Base-by-base conservation (phyloP, 768 basidiomycete genomes). In the Tulasnella sp. region DNA sequence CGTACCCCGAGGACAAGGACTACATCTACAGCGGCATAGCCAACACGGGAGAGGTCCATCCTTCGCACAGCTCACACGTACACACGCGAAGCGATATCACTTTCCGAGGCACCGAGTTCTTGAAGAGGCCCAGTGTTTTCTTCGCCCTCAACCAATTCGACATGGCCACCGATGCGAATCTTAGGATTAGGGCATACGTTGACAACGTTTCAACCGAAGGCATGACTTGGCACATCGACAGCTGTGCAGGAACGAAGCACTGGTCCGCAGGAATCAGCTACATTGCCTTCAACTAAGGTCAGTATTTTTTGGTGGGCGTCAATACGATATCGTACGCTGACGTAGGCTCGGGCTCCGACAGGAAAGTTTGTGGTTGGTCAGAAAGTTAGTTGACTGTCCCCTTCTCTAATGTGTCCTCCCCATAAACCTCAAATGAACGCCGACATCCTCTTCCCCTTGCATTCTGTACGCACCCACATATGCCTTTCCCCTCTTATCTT, bases 171-270 rank as follows among this genome's bases (percentile, higher is more conserved):
- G 29, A 42, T 12, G 34, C 3, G 1, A 71, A 71, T 36, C 70
- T 42, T 42, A 58, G 77, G 29, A n/a, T 69, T 31, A 40, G 49
- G 6, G 11, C 25, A 8, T 71, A 42, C 38, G 31, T 36, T 17
- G 75, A 76, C 75, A n/a, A 31, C 40, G 69, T 78, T 49, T 19
- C 49, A 3, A 71, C 38, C 31, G 36, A 14, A 9, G 77, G 75
- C 39, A 29, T 78, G 25, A 77, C 77, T 19, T 78, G 77, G 77
- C 75, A 76, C 39, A 69, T 78, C 54, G 77, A 78, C 45, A 67
- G 12, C 54, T 78, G 77, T 76, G 58, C 29, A 12, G 72, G 54
- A 38, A 37, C 70, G 22, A 42, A 29, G 37, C 40, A 38, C 12
- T 71, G 39, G 34, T 37, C 36, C 25, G 70, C 70, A 5, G 70